These are phyloP conservation scores for Cytospora piceae DNA, from an alignment of 2,329 filamentous ascomycete genomes.

Conservation along the genomic window DNA sequence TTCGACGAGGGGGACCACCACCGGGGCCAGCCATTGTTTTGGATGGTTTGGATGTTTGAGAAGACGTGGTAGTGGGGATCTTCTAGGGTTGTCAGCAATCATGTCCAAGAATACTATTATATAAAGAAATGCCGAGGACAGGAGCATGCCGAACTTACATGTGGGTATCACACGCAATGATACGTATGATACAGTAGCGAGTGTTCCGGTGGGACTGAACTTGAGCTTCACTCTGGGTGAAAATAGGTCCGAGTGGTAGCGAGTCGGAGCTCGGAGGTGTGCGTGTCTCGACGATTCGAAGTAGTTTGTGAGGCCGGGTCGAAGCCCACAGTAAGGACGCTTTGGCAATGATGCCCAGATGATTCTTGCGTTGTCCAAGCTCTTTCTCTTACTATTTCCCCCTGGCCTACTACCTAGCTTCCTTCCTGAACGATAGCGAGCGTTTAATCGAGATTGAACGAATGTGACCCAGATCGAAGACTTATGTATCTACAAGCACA, in stretches of 20 bases:
- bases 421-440: constrained; percentile 43
- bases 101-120: too few species aligned
- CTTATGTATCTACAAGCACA: constrained; percentile 23
- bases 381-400: constrained; percentile 26
- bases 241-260: constrained; percentile 32
- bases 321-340: constrained; percentile 25
- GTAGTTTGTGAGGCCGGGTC: constrained; percentile 36
- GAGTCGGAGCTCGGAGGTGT: constrained; percentile 11
- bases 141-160: constrained; percentile 32
- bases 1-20: constrained; percentile 84
- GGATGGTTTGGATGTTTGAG: constrained; percentile 39
- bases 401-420: constrained; percentile 28
- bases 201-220: neutral
- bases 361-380: constrained; percentile 19
- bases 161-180: constrained; percentile 24
- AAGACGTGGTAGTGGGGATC: neutral
- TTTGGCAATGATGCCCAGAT: constrained; percentile 12
- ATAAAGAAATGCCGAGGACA: neutral
- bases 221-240: neutral
- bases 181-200: constrained; percentile 23
- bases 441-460: constrained; percentile 36
- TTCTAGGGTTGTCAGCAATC: neutral
- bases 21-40: constrained; percentile 85
- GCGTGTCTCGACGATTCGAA: constrained; percentile 18
- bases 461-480: constrained; percentile 34